A percentile compares a stretch with the other conserved stretches of the same genome.
These are phyloP conservation scores for Ustilago sp. DNA, from an alignment of 1,284 basidiomycete genomes.

Conservation along the genomic window DNA sequence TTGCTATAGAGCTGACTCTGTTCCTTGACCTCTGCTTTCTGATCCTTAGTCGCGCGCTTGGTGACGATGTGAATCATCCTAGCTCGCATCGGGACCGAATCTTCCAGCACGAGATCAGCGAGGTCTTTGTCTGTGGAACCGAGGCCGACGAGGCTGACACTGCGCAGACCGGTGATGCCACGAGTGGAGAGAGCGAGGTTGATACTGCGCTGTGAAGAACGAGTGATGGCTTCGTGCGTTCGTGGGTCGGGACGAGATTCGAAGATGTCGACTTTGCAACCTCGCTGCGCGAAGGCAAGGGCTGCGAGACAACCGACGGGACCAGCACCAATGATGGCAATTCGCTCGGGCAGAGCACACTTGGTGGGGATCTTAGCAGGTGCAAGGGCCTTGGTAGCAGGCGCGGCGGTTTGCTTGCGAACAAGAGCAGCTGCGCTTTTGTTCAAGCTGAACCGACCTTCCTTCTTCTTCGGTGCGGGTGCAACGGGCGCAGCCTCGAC, in stretches of 20 bases:
- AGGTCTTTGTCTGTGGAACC: conserved; percentile 70
- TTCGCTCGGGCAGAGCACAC: conserved; percentile 50
- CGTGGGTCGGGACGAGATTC: conserved; percentile 79
- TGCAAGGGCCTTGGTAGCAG: background rate
- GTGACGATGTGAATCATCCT: conserved; percentile 88
- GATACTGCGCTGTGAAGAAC: conserved; percentile 77
- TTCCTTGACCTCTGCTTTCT: conserved; percentile 45
- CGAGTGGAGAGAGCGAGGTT: conserved; percentile 95
- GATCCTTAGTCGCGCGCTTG: conserved; percentile 11
- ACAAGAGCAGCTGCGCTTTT: background rate
- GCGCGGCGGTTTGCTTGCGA: background rate
- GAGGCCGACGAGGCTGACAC: conserved; percentile 71
- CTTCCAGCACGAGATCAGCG: conserved; percentile 80
- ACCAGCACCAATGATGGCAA: conserved; percentile 80
- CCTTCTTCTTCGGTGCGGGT: background rate
- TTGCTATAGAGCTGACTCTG: conserved; percentile 82
- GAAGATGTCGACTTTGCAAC: conserved; percentile 90
- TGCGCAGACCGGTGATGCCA: conserved; percentile 85
- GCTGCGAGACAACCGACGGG: conserved; percentile 94
- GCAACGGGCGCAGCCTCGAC: background rate
- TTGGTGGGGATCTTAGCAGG: conserved; percentile 18
- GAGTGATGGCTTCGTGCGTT: conserved; percentile 43
- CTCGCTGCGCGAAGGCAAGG: conserved; percentile 84
- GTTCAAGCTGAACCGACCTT: background rate
- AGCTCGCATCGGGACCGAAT: conserved; percentile 91